phyloP scores from a whole-genome alignment of 768 basidiomycete species.

The Podaxis sp. region DNA sequence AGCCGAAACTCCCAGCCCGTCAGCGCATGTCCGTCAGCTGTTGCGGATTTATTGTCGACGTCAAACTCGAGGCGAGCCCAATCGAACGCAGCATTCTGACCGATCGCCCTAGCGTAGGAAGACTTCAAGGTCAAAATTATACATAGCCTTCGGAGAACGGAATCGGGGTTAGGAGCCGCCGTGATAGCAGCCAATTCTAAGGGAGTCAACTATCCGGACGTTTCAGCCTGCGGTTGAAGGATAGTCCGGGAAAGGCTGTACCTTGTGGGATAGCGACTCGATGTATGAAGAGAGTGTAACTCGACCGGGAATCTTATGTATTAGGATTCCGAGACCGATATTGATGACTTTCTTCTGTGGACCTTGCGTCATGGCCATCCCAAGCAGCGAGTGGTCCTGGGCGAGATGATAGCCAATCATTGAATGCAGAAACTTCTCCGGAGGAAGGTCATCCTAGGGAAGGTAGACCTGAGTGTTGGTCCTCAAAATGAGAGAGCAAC shows the following conservation, averaged over 20 bases:
- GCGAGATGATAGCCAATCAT: constrained; percentile 81
- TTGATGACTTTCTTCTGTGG: constrained; percentile 72
- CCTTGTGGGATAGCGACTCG: constrained; percentile 76
- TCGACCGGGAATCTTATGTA: constrained; percentile 59
- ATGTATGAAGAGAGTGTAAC: constrained; percentile 63
- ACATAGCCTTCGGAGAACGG: constrained; percentile 70
- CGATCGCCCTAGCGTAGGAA: constrained; percentile 82
- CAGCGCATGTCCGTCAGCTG: constrained; percentile 66
- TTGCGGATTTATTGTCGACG: constrained; percentile 56
- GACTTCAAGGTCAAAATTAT: constrained; percentile 79
- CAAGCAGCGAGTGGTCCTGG: constrained; percentile 65
- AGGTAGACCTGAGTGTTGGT: neutral
- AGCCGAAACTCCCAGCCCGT: constrained; percentile 87
- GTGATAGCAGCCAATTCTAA: constrained; percentile 47
- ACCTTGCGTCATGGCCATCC: constrained; percentile 87
- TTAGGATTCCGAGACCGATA: constrained; percentile 79
- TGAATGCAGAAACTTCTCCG: constrained; percentile 63
- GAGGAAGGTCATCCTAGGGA: constrained; percentile 55
- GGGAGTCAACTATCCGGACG: constrained; percentile 20
- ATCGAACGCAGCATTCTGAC: constrained; percentile 79
- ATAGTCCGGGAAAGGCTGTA: constrained; percentile 27
- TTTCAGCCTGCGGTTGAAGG: constrained; percentile 1
- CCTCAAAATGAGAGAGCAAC: neutral
- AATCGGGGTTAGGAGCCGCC: constrained; percentile 53
- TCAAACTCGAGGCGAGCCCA: constrained; percentile 82